Evolutionary conservation across 2,329 filamentous ascomycete genomes (phyloP).

Genomic region (Colletotrichum melonis): DNA sequence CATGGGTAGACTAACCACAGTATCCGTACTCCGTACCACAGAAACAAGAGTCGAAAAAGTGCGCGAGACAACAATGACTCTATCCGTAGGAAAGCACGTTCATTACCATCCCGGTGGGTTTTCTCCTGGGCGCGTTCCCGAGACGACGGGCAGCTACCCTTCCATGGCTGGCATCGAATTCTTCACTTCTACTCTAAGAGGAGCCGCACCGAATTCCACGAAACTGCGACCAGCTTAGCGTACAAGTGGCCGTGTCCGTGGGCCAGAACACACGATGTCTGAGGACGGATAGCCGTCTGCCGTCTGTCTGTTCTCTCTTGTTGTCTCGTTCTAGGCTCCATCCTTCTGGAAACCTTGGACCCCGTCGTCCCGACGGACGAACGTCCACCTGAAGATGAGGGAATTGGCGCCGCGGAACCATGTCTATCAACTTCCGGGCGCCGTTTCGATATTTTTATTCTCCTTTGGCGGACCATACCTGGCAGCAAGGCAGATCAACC

Average conservation of each 20-base stretch:
- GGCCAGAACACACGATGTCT: not conserved
- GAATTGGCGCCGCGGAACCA: not conserved
- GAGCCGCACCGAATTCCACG: not conserved
- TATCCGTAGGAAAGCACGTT: not conserved
- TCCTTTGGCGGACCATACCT: not conserved
- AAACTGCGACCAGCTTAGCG: not conserved
- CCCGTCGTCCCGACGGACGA: not conserved
- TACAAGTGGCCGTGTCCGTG: not conserved
- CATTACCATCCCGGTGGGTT: not conserved
- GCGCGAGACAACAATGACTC: not conserved
- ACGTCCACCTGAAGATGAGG: constrained; percentile 10
- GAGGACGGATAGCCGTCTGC: constrained; percentile 6
- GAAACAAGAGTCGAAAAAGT: not conserved
- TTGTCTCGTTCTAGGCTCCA: not conserved
- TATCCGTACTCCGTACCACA: no score
- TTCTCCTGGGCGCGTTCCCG: not conserved
- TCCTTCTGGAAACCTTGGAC: not conserved
- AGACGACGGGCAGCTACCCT: constrained; percentile 3
- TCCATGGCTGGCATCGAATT: constrained; percentile 6
- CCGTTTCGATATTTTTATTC: constrained; percentile 2
- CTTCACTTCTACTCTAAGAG: not conserved
- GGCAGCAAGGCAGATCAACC: constrained; percentile 1
- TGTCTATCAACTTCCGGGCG: constrained; percentile 3
- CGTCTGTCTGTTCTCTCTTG: not conserved
- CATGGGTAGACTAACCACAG: not conserved